Base-by-base conservation (phyloP, 192 early-diverging fungal species). In the Backusella macrospora region DNA sequence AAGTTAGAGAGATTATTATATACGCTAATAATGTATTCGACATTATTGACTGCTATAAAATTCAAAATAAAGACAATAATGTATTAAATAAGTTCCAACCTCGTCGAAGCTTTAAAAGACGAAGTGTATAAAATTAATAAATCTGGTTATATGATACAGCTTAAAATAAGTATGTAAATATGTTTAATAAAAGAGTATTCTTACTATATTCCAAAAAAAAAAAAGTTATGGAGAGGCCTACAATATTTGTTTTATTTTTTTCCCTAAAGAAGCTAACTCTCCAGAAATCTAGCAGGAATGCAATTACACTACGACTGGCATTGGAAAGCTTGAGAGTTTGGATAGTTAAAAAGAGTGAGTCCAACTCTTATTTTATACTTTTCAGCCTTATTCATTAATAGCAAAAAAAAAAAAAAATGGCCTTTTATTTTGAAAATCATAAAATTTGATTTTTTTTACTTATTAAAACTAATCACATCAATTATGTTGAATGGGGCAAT, bases 401-500 rank as follows among this genome's bases (percentile, higher is more conserved):
- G 46, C 16, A 48, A 48, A 48, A 48, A 48, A 48, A 48, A 48
- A n/a, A n/a, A n/a, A n/a, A n/a, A n/a, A n/a, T n/a, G n/a, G 46
- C 15, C 7, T 42, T 42, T 42, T 42, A 42, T 42, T 48, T 48
- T 48, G 16, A 13, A 48, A 18, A 48, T 48, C 16, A 18, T 16
- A 48, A 7, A 48, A 48, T 6, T 48, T n/a, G n/a, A n/a, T n/a
- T n/a, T n/a, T n/a, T n/a, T n/a, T n/a, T n/a, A n/a, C n/a, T n/a
- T n/a, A n/a, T 34, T 34, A 34, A 34, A 55, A 55, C 52, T 55
- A 55, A 55, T 55, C 4, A 55, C 52, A 55, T 55, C 52, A 55
- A 55, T 55, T 55, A 55, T 55, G 9, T 55, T 55, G 52, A 62
- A 62, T 62, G 3, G 59, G 59, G 12, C 15, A 62, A 62, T 62